Percentiles rank a stretch among this genome's conserved stretches.
Conservation (phyloP, 768 basidiomycete species). For the Lentinula edodes region DNA sequence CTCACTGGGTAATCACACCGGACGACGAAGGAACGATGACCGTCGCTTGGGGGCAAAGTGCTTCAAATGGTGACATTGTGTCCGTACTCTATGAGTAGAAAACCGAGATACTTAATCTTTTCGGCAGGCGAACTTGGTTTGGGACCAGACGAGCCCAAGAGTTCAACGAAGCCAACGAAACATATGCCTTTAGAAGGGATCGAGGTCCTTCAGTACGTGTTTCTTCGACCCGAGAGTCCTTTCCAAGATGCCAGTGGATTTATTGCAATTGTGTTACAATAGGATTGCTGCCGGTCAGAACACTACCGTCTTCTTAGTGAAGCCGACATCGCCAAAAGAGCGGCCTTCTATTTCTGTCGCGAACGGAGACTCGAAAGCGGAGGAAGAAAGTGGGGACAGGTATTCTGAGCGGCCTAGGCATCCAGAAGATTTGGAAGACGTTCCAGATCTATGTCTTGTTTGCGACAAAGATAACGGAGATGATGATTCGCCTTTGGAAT, state of each 20-base stretch:
- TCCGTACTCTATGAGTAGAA: background rate
- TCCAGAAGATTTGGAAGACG: constrained; percentile 62
- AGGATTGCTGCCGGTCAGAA: constrained; percentile 86
- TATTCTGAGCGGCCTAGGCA: constrained; percentile 77
- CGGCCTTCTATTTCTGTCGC: background rate
- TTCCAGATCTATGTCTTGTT: constrained; percentile 63
- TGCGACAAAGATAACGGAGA: constrained; percentile 71
- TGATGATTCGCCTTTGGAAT: constrained; percentile 73
- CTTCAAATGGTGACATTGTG: constrained; percentile 56
- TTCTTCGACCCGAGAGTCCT: background rate
- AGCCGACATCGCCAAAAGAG: constrained; percentile 30
- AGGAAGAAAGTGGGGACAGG: constrained; percentile 38
- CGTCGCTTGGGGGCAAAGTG: constrained; percentile 81
- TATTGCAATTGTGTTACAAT: background rate
- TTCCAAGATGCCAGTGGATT: background rate
- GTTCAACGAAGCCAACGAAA: constrained; percentile 75
- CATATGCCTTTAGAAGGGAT: constrained; percentile 71
- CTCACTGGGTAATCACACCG: constrained; percentile 74
- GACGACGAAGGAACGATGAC: constrained; percentile 82
- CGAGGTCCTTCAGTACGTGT: constrained; percentile 65
- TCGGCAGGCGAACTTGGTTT: constrained; percentile 70
- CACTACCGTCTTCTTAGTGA: constrained; percentile 78
- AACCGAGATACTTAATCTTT: background rate
- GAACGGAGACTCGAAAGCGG: background rate
- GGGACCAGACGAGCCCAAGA: constrained; percentile 77